Evolutionary conservation across 2,329 filamentous ascomycete genomes (phyloP).

Genomic region (Claviceps lovelessii): DNA sequence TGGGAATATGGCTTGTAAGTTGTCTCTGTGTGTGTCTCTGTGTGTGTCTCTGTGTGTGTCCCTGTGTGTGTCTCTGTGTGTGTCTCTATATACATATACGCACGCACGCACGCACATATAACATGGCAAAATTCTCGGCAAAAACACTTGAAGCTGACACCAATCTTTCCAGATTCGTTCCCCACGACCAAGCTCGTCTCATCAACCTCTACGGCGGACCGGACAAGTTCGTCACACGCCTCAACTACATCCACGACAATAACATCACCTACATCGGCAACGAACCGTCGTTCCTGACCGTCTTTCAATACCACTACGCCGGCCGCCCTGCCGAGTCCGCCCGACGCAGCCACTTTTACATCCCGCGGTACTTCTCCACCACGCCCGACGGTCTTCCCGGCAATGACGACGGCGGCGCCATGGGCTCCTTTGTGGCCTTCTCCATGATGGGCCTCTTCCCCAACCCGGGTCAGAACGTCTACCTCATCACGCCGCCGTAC

Average conservation of each 20-base stretch:
- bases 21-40: neutral
- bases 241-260: slow-evolving; percentile 50
- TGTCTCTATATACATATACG: neutral
- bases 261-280: slow-evolving; percentile 54
- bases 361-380: slow-evolving; percentile 48
- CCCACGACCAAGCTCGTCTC: slow-evolving; percentile 38
- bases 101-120: too few relatives aligned
- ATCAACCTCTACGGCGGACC: slow-evolving; percentile 47
- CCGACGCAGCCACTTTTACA: slow-evolving; percentile 46
- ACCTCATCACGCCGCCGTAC: slow-evolving; percentile 56
- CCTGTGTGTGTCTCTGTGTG: neutral
- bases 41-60: neutral
- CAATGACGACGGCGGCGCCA: slow-evolving; percentile 57
- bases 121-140: neutral
- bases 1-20: slow-evolving; percentile 61
- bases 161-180: slow-evolving; percentile 27
- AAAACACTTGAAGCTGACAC: neutral
- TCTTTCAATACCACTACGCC: slow-evolving; percentile 57
- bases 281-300: slow-evolving; percentile 43
- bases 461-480: slow-evolving; percentile 53
- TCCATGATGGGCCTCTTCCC: slow-evolving; percentile 59
- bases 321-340: slow-evolving; percentile 45
- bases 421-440: slow-evolving; percentile 52
- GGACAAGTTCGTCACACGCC: slow-evolving; percentile 39
- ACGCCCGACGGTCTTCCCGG: slow-evolving; percentile 48